Percentiles rank a stretch among this genome's conserved stretches.
These are phyloP conservation scores for Paecilomyces dactylethromorphus DNA, from an alignment of 2,329 filamentous ascomycete species.

Conservation along the genomic window DNA sequence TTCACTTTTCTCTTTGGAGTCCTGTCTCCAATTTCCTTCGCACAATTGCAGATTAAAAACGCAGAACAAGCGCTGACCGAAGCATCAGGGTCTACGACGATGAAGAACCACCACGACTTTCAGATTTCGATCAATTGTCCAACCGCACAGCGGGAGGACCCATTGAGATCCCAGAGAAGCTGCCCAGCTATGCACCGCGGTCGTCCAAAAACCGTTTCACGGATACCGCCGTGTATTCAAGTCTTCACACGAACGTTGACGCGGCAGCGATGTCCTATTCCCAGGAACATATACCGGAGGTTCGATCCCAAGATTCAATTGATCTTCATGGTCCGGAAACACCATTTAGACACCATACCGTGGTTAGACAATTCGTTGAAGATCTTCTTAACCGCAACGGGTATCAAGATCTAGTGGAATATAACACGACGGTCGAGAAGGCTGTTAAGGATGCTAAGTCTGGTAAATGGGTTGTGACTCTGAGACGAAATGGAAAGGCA, in stretches of 20 bases:
- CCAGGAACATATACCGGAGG: constrained; percentile 47
- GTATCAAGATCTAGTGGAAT: constrained; percentile 42
- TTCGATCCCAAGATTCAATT: constrained; percentile 36
- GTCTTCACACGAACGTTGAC: constrained; percentile 61
- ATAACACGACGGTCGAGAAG: constrained; percentile 55
- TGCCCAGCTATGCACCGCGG: constrained; percentile 44
- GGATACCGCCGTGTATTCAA: constrained; percentile 56
- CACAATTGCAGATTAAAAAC: neutral
- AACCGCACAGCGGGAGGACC: constrained; percentile 46
- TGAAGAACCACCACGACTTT: constrained; percentile 32
- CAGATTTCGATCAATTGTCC: constrained; percentile 43
- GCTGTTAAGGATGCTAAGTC: constrained; percentile 43
- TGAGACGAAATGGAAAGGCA: constrained; percentile 35
- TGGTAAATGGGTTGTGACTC: constrained; percentile 47
- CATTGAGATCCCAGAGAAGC: constrained; percentile 37
- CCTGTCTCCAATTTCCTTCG: neutral
- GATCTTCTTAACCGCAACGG: constrained; percentile 49
- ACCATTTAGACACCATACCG: constrained; percentile 56
- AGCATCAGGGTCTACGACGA: constrained; percentile 22
- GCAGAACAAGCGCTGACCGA: neutral
- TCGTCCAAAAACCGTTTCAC: constrained; percentile 43
- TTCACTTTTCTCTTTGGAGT: neutral
- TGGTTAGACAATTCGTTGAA: constrained; percentile 51
- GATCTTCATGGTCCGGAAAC: constrained; percentile 49
- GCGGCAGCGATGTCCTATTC: constrained; percentile 55